Conservation (phyloP, 768 basidiomycete genomes). For the Phylloporus scabripes region DNA sequence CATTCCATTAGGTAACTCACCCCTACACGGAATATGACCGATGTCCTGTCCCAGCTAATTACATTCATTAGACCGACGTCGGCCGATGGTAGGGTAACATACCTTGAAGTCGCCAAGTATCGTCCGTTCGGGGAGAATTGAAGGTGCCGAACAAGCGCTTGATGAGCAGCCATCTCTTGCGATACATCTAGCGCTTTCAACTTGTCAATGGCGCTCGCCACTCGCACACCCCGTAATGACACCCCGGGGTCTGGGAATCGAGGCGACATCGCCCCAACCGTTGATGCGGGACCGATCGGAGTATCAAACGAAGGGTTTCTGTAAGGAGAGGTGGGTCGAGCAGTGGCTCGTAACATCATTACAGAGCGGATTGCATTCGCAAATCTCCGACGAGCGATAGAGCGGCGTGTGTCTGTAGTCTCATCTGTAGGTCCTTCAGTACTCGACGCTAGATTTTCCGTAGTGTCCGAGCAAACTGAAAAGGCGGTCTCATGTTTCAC, state of each 20-base stretch:
- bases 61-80: conserved; percentile 6
- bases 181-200: conserved; percentile 36
- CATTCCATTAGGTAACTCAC: conserved; percentile 28
- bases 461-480: conserved; percentile 23
- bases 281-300: conserved; percentile 19
- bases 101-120: conserved; percentile 51
- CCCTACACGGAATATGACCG: conserved; percentile 44
- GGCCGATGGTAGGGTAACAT: conserved; percentile 7
- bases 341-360: conserved; percentile 38
- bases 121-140: conserved; percentile 53
- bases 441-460: conserved; percentile 25
- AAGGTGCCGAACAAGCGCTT: conserved; percentile 47
- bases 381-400: conserved; percentile 35
- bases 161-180: conserved; percentile 41
- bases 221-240: conserved; percentile 36
- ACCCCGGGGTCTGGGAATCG: conserved; percentile 31
- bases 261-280: conserved; percentile 25
- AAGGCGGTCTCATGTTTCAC: conserved; percentile 20
- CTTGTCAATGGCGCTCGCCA: conserved; percentile 38
- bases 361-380: conserved; percentile 42
- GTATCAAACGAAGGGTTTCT: conserved; percentile 28
- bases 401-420: conserved; percentile 19
- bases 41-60: conserved; percentile 46
- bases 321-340: conserved; percentile 28
- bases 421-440: conserved; percentile 28